Conservation (phyloP, 768 basidiomycete species). For the Psilocybe azurescens region DNA sequence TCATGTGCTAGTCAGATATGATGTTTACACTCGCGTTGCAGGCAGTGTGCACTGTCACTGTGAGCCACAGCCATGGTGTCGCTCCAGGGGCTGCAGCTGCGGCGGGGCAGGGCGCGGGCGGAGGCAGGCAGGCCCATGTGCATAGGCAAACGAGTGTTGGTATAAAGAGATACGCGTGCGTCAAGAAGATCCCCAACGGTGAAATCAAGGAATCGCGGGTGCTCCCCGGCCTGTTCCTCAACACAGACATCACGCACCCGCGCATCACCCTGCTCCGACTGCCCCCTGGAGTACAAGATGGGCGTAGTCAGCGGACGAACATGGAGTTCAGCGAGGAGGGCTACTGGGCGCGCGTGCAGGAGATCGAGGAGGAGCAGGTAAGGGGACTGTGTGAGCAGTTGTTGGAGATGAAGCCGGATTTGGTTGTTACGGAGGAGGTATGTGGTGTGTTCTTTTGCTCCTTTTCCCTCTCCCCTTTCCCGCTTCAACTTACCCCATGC, state of each 20-base stretch:
- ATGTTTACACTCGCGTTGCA: constrained; percentile 96
- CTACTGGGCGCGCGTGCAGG: constrained; percentile 91
- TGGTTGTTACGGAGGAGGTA: constrained; percentile 96
- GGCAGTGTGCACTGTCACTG: constrained; percentile 62
- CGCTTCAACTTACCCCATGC: no score
- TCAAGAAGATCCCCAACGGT: constrained; percentile 97
- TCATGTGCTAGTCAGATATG: constrained; percentile 93
- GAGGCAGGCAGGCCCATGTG: constrained; percentile 31
- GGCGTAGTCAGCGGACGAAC: constrained; percentile 70
- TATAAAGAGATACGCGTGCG: constrained; percentile 96
- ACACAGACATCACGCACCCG: constrained; percentile 98
- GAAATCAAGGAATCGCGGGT: constrained; percentile 94
- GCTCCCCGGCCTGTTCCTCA: constrained; percentile 91
- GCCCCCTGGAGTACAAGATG: constrained; percentile 98
- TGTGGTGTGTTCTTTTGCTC: constrained; percentile 65
- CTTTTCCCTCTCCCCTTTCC: background rate
- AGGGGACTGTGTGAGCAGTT: constrained; percentile 50
- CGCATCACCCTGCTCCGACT: constrained; percentile 87
- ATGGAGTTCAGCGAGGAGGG: constrained; percentile 47
- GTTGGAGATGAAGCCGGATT: constrained; percentile 91
- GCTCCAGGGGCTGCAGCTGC: no score
- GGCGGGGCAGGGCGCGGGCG: background rate
- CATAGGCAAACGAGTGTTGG: constrained; percentile 87
- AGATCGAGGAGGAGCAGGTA: constrained; percentile 97
- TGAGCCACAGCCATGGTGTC: no score